These are phyloP conservation scores for Fagopyrum esculentum DNA, from an alignment of 148 eudicot species.

Conservation along the genomic window DNA sequence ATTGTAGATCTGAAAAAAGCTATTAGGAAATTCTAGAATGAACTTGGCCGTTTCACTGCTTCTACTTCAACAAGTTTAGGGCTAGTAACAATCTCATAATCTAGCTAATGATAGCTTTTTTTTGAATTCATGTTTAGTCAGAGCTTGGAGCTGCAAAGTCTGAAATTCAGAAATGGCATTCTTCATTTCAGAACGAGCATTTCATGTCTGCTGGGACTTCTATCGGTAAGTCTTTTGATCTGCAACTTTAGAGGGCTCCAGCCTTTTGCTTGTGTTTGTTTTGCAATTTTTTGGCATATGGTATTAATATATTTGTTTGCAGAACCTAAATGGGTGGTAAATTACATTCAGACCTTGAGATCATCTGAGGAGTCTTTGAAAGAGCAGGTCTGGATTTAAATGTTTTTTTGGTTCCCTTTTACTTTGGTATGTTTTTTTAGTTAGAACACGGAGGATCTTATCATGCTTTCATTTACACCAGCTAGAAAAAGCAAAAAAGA, in stretches of 20 bases:
- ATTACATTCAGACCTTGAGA: conserved; percentile 62
- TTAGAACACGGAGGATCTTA: not conserved
- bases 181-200: conserved; percentile 72
- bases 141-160: conserved; percentile 85
- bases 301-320: conserved; percentile 13
- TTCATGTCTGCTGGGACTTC: conserved; percentile 59
- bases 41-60: not conserved
- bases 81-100: not conserved
- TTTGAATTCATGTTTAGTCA: conserved; percentile 26
- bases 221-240: conserved; percentile 44
- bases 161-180: conserved; percentile 90
- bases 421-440: not conserved
- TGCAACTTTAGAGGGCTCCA: not conserved
- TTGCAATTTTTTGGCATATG: not conserved
- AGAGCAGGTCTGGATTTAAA: conserved; percentile 60
- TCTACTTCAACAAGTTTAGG: not conserved
- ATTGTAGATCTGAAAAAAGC: not conserved
- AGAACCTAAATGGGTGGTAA: conserved; percentile 82
- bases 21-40: not conserved
- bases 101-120: not conserved
- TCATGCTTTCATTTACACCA: conserved; percentile 25
- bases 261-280: not conserved
- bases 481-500: conserved; percentile 95
- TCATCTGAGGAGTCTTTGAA: conserved; percentile 83
- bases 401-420: not conserved